A percentile compares a stretch with the other conserved stretches of the same genome.
Conservation (phyloP, 306 rosid genomes). For the Begonia peltatifolia region DNA sequence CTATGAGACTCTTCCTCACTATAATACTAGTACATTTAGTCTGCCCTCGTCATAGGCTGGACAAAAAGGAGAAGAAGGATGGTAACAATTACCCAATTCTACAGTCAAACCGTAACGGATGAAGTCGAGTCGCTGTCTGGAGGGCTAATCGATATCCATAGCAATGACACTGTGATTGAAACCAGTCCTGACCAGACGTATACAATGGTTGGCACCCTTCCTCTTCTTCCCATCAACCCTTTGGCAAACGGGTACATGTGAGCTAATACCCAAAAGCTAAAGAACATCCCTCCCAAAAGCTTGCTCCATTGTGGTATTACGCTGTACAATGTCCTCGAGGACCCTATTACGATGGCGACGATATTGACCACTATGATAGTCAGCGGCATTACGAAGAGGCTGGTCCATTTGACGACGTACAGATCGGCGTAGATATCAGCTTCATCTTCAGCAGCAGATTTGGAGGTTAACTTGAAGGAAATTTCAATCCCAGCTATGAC, state of each 20-base stretch:
- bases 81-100: no score
- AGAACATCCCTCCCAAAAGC: slow-evolving; percentile 51
- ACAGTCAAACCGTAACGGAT: no score
- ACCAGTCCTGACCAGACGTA: slow-evolving; percentile 67
- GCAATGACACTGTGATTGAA: slow-evolving; percentile 59
- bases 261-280: slow-evolving; percentile 75
- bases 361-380: slow-evolving; percentile 44
- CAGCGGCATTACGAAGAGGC: slow-evolving; percentile 60
- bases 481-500: slow-evolving; percentile 62
- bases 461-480: slow-evolving; percentile 52
- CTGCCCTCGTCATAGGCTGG: no score
- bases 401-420: slow-evolving; percentile 69
- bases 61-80: no score
- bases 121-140: slow-evolving; percentile 15
- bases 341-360: slow-evolving; percentile 42
- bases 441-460: slow-evolving; percentile 44
- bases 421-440: slow-evolving; percentile 56
- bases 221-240: slow-evolving; percentile 86
- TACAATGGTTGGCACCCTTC: slow-evolving; percentile 61
- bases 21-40: no score
- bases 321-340: slow-evolving; percentile 52
- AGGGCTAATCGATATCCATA: slow-evolving; percentile 50
- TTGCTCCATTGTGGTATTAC: slow-evolving; percentile 70
- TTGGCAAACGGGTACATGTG: slow-evolving; percentile 84
- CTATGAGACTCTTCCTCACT: no score